Evolutionary conservation across 2,329 filamentous ascomycete genomes (phyloP), one percentile per base, ranked within the genome.

Genomic region (Ophiosphaerella korrae): DNA sequence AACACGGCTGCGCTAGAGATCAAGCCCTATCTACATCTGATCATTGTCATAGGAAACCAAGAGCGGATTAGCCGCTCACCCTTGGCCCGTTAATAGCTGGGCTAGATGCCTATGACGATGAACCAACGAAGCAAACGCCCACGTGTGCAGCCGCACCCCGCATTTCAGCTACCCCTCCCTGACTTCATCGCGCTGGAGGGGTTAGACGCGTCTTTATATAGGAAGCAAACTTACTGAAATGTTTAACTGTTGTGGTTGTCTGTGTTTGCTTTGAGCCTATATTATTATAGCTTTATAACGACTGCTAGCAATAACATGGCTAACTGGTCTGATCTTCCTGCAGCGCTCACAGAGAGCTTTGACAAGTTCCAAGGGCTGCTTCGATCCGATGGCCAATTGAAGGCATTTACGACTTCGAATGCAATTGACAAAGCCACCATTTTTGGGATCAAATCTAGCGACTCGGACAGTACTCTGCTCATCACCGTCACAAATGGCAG

Each of bases 361-460:
- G 61, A 61, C 45, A 65, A 70, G 57, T 53, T 74, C 38, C 54
- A 63, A 21, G 40, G 68, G 50, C 65, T 72, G 38, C 64, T 74
- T 24, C 50, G 66, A 14, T 70, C 68, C 32, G 71, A 74, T 33
- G 53, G 43, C 21, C 68, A 71, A 49, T 63, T 73, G 42, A 69
- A 71, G 21, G 69, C 71, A 7, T 74, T 74, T 48, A 70, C 67
- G 4, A 68, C 64, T 5, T 67, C 72, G 0, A 53, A 69, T 38
- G 70, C 70, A 5, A 73, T 74, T 50, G 64, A 65, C 44, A 64
- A 66, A 33, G 53, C 61, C 8, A 56, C 57, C 6, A 73, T 67
- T 1, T 74, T 74, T 36, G 70, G 66, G 26, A 68, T 71, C 65
- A 73, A 71, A 46, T 68, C 71, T 12, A 66, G 60, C 46, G 65